Base-by-base conservation (phyloP, 2,329 filamentous ascomycete genomes). In the Coniella vitis region DNA sequence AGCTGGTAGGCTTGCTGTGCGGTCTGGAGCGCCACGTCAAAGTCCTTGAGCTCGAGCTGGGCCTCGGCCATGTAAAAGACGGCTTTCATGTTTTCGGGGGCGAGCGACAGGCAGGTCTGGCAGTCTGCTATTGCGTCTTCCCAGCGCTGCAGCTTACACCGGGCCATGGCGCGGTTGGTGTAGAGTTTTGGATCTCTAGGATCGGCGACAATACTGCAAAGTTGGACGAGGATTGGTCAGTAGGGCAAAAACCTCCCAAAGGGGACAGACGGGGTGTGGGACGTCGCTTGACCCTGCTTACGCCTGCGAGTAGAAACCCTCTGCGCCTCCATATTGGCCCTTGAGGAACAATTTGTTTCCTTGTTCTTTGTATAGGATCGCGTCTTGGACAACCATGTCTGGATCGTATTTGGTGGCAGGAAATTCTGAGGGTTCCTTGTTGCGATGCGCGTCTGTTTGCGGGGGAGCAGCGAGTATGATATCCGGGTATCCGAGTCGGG, bases 81-180 rank as follows among this genome's bases (percentile, higher is more conserved):
- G 7, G 87, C 89, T 68, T 97, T 97, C 71, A 94, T 84, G 58
- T 78, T 82, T 39, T 67, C 69, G 17, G 76, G 72, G 22, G 79
- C 71, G 5, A 94, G 74, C 51, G 81, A 75, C 43, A 96, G 83
- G 55, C 86, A 89, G 45, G 80, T 73, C 46, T 84, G 68, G 62
- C 90, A 91, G 66, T 96, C 90, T 52, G 80, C 72, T 55, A 93
- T 83, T 42, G 85, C 89, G 9, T 75, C 81, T 25, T 87, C 77
- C 79, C 84, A 94, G 58, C 81, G 73, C 52, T 76, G 69, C 19
- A 95, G 76, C 67, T 86, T 87, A 51, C 93, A 73, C 36, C 90
- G 81, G 3, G 86, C 83, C 69, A 95, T 86, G 45, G 90, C 87
- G 47, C 90, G 87, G 69, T 96, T 97, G 35, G 89, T 91, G 69